Conservation (phyloP, 2,329 filamentous ascomycete genomes). For the Sarocladiaceae sp. region DNA sequence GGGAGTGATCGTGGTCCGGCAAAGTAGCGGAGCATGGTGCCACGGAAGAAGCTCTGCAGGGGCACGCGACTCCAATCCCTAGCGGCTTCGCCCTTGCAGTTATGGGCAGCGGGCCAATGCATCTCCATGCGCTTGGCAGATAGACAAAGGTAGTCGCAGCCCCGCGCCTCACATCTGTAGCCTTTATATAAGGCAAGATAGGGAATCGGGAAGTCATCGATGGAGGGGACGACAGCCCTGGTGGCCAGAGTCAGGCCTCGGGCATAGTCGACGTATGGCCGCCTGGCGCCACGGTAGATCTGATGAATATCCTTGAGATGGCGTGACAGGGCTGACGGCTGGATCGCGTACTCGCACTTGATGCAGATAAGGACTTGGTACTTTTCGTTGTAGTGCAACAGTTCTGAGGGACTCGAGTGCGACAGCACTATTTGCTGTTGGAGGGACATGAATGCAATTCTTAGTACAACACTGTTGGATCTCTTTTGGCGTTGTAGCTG, state of each 20-base stretch:
- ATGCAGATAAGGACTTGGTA: conserved; percentile 13
- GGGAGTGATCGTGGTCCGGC: not conserved
- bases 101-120: conserved; percentile 13
- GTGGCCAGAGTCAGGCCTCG: not conserved
- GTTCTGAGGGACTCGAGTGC: conserved; percentile 3
- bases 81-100: not conserved
- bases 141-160: conserved; percentile 12
- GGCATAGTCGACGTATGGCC: conserved; percentile 12
- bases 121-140: conserved; percentile 15
- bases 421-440: not conserved
- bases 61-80: conserved; percentile 9
- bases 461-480: too few relatives aligned
- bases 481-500: too few relatives aligned
- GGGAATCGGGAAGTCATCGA: conserved; percentile 11
- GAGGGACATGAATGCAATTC: not conserved
- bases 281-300: conserved; percentile 10
- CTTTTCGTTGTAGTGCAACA: conserved; percentile 9
- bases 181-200: conserved; percentile 11
- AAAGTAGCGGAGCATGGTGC: conserved; percentile 14
- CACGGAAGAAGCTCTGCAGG: conserved; percentile 14
- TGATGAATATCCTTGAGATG: conserved; percentile 15
- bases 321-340: conserved; percentile 10
- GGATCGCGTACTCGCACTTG: conserved; percentile 12
- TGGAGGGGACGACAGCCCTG: conserved; percentile 1
- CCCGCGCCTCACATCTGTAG: conserved; percentile 2